These are phyloP conservation scores for Pseudocercospora musae DNA, from an alignment of 2,329 filamentous ascomycete species.

Conservation along the genomic window DNA sequence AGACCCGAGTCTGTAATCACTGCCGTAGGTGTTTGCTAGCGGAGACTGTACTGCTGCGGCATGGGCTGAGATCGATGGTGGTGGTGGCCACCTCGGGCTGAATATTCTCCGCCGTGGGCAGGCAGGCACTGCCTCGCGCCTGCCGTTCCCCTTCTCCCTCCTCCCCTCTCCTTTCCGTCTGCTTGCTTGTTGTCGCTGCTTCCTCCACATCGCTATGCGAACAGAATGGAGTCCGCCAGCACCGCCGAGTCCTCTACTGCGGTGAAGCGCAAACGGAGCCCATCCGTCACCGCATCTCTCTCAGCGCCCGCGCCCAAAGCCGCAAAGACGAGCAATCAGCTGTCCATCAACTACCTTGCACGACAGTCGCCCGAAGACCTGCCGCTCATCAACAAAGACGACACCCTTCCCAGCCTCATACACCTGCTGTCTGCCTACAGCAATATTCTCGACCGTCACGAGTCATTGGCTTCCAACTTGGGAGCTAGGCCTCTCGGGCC, in stretches of 20 bases:
- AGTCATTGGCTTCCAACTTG: conserved; percentile 81
- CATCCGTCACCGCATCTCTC: conserved; percentile 32
- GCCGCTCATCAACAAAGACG: conserved; percentile 60
- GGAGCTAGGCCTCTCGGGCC: conserved; percentile 79
- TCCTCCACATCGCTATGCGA: background rate
- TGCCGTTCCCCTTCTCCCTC: background rate
- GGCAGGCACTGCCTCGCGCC: background rate
- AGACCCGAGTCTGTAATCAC: too few relatives aligned
- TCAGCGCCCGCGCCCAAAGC: conserved; percentile 21
- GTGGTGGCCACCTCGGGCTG: background rate
- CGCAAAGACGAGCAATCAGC: conserved; percentile 55
- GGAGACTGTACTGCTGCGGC: too few relatives aligned
- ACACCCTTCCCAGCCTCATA: conserved; percentile 71
- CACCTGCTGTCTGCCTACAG: conserved; percentile 75
- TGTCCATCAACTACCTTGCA: conserved; percentile 63
- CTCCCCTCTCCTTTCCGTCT: conserved; percentile 5
- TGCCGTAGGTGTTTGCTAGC: too few relatives aligned
- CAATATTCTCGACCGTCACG: conserved; percentile 78
- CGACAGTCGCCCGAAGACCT: conserved; percentile 61
- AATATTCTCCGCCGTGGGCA: background rate
- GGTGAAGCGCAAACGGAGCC: conserved; percentile 48
- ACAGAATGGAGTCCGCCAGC: conserved; percentile 11
- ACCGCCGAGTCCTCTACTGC: conserved; percentile 29
- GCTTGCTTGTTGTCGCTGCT: background rate
- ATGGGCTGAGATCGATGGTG: background rate